Percentiles rank a stretch among this genome's conserved stretches.
phyloP scores from a whole-genome alignment of 805 yeast genomes.

The Candida nitratophila region DNA sequence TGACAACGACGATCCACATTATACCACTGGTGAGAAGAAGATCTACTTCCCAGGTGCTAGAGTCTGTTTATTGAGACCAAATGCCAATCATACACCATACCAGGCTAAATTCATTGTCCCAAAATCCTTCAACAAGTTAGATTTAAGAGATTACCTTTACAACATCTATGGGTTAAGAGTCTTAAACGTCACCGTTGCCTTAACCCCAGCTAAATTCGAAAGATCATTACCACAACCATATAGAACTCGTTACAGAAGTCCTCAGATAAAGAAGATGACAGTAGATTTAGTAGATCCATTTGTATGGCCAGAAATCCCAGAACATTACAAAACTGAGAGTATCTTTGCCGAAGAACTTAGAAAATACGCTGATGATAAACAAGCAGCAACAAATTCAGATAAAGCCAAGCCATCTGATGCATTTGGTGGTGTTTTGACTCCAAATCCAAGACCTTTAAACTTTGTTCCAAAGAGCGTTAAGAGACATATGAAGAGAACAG shows the following conservation, averaged over 20 bases:
- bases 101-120: conserved; percentile 97
- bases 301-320: conserved; percentile 76
- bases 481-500: conserved; percentile 39
- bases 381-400: conserved; percentile 56
- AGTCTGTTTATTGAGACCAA: conserved; percentile 74
- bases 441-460: conserved; percentile 53
- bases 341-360: conserved; percentile 37
- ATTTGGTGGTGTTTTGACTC: conserved; percentile 60
- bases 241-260: conserved; percentile 63
- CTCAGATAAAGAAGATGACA: conserved; percentile 92
- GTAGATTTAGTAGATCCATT: conserved; percentile 94
- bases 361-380: conserved; percentile 44
- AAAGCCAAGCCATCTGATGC: conserved; percentile 58
- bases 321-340: conserved; percentile 26
- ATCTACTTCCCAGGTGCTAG: conserved; percentile 84
- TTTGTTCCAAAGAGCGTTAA: conserved; percentile 48
- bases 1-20: conserved; percentile 66
- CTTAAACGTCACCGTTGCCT: conserved; percentile 78
- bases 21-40: conserved; percentile 68
- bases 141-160: conserved; percentile 88
- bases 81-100: conserved; percentile 95
- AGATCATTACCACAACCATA: conserved; percentile 47
- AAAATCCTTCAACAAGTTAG: conserved; percentile 85
- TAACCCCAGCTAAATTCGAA: conserved; percentile 63
- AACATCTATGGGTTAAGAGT: conserved; percentile 88